A percentile compares a stretch with the other conserved stretches of the same genome.
phyloP scores from a whole-genome alignment of 306 rosid genomes.

The Parietaria judaica region DNA sequence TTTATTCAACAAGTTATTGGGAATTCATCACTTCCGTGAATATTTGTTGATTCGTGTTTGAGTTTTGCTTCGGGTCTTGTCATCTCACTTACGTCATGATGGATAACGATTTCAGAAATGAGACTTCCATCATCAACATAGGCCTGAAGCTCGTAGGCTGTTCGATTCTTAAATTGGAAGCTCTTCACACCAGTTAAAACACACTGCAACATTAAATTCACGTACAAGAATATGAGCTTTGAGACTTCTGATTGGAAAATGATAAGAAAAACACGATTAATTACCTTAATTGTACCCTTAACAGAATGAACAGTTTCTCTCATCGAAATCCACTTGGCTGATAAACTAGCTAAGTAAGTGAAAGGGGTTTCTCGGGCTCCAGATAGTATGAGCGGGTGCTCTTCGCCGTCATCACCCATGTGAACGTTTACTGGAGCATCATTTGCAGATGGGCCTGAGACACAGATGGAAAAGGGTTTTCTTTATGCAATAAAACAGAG shows the following conservation, averaged over 20 bases:
- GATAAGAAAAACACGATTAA: slow-evolving; percentile 1
- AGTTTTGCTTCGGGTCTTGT: too few relatives aligned
- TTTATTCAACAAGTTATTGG: too few relatives aligned
- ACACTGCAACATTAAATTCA: slow-evolving; percentile 48
- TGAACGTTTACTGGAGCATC: slow-evolving; percentile 19
- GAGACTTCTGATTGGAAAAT: slow-evolving; percentile 13
- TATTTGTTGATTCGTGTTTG: too few relatives aligned
- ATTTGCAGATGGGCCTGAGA: slow-evolving; percentile 24
- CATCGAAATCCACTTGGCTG: slow-evolving; percentile 60
- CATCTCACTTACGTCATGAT: slow-evolving; percentile 57
- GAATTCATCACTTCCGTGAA: too few relatives aligned
- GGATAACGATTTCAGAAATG: slow-evolving; percentile 65
- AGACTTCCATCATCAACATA: slow-evolving; percentile 91
- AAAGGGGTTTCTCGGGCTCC: slow-evolving; percentile 61
- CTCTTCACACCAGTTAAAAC: slow-evolving; percentile 86
- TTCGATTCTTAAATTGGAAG: slow-evolving; percentile 55
- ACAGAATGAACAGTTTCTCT: slow-evolving; percentile 39
- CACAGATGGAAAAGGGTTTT: not conserved
- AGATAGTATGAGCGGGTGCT: slow-evolving; percentile 35
- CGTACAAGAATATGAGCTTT: slow-evolving; percentile 13
- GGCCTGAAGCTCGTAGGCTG: slow-evolving; percentile 62
- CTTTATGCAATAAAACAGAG: too few relatives aligned
- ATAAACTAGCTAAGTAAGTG: slow-evolving; percentile 78
- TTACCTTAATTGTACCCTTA: slow-evolving; percentile 77
- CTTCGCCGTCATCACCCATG: slow-evolving; percentile 37